Conservation (phyloP, 2,329 filamentous ascomycete genomes). For the Pseudogymnoascus sp. region DNA sequence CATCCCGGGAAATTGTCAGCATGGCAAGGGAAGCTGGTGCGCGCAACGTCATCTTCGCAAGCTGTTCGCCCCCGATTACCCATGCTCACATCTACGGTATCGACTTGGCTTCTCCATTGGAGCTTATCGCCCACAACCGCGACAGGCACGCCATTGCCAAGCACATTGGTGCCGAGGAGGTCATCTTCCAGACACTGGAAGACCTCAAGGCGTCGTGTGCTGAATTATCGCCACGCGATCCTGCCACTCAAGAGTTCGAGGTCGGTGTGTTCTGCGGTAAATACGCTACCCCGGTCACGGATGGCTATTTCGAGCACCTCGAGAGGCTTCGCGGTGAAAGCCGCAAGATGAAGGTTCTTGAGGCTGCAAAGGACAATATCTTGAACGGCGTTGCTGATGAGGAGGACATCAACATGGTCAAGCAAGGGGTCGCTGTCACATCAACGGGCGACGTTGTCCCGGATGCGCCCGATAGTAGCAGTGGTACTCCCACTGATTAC, state of each 20-base stretch:
- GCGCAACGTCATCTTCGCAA: conserved; percentile 72
- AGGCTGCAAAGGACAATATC: conserved; percentile 56
- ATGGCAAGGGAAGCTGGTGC: conserved; percentile 84
- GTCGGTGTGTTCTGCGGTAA: conserved; percentile 86
- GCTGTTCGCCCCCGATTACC: conserved; percentile 73
- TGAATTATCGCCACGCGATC: conserved; percentile 54
- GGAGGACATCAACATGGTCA: conserved; percentile 53
- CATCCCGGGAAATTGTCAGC: conserved; percentile 65
- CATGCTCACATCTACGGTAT: conserved; percentile 84
- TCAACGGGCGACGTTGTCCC: conserved; percentile 49
- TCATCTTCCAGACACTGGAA: conserved; percentile 68
- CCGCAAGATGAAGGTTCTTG: conserved; percentile 57
- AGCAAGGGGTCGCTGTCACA: conserved; percentile 50
- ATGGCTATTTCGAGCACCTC: conserved; percentile 75
- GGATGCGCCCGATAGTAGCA: conserved; percentile 17
- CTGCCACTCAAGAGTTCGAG: conserved; percentile 62
- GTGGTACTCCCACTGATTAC: conserved; percentile 13
- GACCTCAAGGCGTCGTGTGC: conserved; percentile 76
- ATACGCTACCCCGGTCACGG: conserved; percentile 73
- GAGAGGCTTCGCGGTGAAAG: conserved; percentile 64
- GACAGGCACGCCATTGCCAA: conserved; percentile 52
- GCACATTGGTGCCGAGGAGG: conserved; percentile 64
- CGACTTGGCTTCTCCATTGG: conserved; percentile 61
- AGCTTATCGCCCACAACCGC: conserved; percentile 64
- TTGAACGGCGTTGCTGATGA: conserved; percentile 53